Conservation (phyloP, 2,329 filamentous ascomycete species). For the Cyclaneusma minus region DNA sequence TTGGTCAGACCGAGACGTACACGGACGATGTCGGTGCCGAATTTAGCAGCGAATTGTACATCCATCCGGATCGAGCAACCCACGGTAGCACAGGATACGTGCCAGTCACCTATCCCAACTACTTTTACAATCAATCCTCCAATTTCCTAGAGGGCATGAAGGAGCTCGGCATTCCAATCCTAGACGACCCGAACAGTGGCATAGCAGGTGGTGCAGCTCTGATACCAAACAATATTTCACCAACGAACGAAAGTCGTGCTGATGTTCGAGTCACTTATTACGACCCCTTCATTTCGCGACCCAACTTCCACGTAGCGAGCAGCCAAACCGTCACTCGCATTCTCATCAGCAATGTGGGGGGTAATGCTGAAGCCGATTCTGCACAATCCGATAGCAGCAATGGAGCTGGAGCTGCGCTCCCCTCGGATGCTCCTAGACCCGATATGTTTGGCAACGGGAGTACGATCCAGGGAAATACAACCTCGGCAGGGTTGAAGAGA, state of each 20-base stretch:
- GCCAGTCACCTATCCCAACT: slow-evolving; percentile 22
- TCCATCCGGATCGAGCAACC: slow-evolving; percentile 13
- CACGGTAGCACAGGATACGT: slow-evolving; percentile 23
- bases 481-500: too few species aligned
- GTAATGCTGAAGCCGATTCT: too few species aligned
- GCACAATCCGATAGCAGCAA: too few species aligned
- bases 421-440: too few species aligned
- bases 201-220: slow-evolving; percentile 21
- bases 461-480: too few species aligned
- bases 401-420: too few species aligned
- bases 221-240: slow-evolving; percentile 22
- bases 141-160: slow-evolving; percentile 22
- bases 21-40: slow-evolving; percentile 12
- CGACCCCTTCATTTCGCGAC: slow-evolving; percentile 19
- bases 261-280: slow-evolving; percentile 26
- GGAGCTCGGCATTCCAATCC: slow-evolving; percentile 21
- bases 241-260: slow-evolving; percentile 23
- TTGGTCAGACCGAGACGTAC: slow-evolving; percentile 25
- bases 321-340: slow-evolving; percentile 23
- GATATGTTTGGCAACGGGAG: too few species aligned
- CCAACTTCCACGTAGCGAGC: slow-evolving; percentile 24
- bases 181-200: slow-evolving; percentile 22
- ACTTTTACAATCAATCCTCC: slow-evolving; percentile 24
- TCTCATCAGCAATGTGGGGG: too few species aligned
- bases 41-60: slow-evolving; percentile 11